Evolutionary conservation across 306 rosid species (phyloP).

Genomic region (Lathyrus oleraceus): DNA sequence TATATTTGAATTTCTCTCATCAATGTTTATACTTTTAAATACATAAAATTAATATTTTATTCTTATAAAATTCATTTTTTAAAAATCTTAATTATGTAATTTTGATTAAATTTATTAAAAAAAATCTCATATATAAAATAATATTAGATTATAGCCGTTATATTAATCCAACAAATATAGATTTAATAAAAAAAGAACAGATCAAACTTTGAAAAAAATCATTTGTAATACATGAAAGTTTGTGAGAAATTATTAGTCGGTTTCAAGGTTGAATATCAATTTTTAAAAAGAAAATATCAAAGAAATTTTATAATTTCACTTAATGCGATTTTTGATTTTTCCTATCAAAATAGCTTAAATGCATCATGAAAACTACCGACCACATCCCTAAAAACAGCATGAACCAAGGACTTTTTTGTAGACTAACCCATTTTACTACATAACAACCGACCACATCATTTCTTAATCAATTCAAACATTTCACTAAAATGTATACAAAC

Average conservation of each 20-base stretch:
- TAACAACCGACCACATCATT: slow-evolving; percentile 59
- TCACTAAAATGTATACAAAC: slow-evolving; percentile 52
- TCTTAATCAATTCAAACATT: slow-evolving; percentile 44
- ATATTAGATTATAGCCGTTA: neutral
- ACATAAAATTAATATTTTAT: too few species aligned
- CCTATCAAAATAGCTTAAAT: slow-evolving; percentile 5
- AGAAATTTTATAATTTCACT: neutral
- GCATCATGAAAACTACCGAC: slow-evolving; percentile 52
- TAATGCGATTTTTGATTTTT: neutral
- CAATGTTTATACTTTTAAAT: too few species aligned
- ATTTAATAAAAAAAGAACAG: neutral
- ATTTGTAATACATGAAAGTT: neutral
- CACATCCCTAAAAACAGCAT: slow-evolving; percentile 72
- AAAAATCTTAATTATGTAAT: too few species aligned
- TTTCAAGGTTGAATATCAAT: too few species aligned
- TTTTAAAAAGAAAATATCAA: neutral
- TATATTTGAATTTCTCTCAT: too few species aligned
- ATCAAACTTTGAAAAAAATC: too few species aligned
- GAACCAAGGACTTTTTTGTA: slow-evolving; percentile 34
- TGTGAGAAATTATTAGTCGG: neutral
- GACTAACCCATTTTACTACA: slow-evolving; percentile 34
- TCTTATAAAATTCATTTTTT: too few species aligned
- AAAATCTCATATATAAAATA: too few species aligned
- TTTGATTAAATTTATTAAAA: too few species aligned
- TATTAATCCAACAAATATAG: neutral